A percentile compares a stretch with the other conserved stretches of the same genome.
Evolutionary conservation across 192 early-diverging fungal species (phyloP).

Genomic region (Rhizoclosmatium globosum): DNA sequence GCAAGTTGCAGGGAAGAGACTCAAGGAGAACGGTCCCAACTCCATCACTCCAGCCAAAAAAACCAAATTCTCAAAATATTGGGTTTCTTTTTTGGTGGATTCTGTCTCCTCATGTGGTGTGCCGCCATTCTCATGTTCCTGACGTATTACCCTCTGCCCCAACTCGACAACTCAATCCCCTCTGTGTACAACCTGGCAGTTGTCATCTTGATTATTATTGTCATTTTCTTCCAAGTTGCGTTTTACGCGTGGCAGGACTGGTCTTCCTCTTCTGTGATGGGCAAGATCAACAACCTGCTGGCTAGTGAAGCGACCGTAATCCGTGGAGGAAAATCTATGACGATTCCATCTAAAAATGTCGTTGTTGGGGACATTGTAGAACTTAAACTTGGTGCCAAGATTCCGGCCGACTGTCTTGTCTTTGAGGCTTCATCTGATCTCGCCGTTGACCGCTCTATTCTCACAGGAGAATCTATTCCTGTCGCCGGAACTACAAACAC

Average conservation of each 20-base stretch:
- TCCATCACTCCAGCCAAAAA: constrained; percentile 27
- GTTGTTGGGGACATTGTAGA: constrained; percentile 81
- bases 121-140: constrained; percentile 29
- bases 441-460: constrained; percentile 78
- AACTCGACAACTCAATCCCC: constrained; percentile 13
- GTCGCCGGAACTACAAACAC: constrained; percentile 65
- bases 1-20: constrained; percentile 8
- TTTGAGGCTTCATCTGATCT: constrained; percentile 71
- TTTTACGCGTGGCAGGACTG: constrained; percentile 49
- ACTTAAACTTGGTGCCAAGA: constrained; percentile 70
- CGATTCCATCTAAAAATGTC: constrained; percentile 63
- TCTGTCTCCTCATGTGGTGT: constrained; percentile 49
- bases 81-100: constrained; percentile 46
- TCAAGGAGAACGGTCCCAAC: constrained; percentile 43
- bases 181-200: constrained; percentile 39
- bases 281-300: constrained; percentile 30
- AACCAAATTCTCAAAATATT: constrained; percentile 34
- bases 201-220: constrained; percentile 35
- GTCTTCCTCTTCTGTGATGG: constrained; percentile 37
- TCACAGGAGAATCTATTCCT: constrained; percentile 81
- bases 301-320: constrained; percentile 60
- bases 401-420: constrained; percentile 81
- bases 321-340: constrained; percentile 64
- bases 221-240: constrained; percentile 37
- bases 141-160: constrained; percentile 42